A percentile compares a stretch with the other conserved stretches of the same genome.
phyloP scores from a whole-genome alignment of 257 asterid genomes.

The Misopates orontium region DNA sequence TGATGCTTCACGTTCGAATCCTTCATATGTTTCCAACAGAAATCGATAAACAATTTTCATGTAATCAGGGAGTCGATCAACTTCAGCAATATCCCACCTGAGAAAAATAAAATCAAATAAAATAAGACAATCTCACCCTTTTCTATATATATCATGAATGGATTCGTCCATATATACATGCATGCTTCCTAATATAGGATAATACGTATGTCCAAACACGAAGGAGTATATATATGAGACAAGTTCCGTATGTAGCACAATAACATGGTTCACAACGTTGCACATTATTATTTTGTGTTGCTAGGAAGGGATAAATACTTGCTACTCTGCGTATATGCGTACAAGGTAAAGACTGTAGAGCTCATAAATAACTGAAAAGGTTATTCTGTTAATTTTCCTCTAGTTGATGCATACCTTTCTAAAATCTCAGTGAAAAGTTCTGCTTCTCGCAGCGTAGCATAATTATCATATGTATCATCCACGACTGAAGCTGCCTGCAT shows the following conservation, averaged over 20 bases:
- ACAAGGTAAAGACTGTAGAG: no score
- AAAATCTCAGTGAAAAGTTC: constrained; percentile 24
- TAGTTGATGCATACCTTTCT: constrained; percentile 32
- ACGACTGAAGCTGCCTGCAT: not conserved
- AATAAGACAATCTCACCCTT: no score
- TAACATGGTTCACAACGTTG: no score
- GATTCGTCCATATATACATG: no score
- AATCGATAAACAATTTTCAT: constrained; percentile 38
- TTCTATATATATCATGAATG: no score
- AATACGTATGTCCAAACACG: no score
- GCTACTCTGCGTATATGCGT: no score
- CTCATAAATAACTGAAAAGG: not conserved
- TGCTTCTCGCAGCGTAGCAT: constrained; percentile 35
- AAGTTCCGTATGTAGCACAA: no score
- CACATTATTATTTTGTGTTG: no score
- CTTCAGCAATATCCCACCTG: constrained; percentile 42
- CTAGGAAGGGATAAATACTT: no score
- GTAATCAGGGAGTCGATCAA: constrained; percentile 33
- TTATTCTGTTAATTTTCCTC: not conserved
- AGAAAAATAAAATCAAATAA: not conserved
- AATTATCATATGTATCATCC: constrained; percentile 38
- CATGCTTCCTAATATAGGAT: no score
- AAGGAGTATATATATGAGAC: no score
- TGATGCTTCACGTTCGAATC: constrained; percentile 23
- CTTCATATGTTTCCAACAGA: constrained; percentile 23